Evolutionary conservation across 495 filamentous ascomycete species (phyloP).

Genomic region (Xylaria intraflava): DNA sequence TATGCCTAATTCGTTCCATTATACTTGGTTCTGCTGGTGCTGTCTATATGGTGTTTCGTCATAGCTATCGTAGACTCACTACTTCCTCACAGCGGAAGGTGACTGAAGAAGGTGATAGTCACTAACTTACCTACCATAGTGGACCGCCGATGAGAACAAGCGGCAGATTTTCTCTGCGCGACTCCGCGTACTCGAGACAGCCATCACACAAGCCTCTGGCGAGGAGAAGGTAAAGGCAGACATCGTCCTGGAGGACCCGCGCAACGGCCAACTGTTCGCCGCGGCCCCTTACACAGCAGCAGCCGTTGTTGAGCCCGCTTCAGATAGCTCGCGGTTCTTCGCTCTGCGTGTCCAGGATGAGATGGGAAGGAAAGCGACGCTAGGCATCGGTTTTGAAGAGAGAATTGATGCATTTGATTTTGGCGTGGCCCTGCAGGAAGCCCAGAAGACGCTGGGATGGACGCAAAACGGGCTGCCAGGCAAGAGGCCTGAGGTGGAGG

Average conservation of each 20-base stretch:
- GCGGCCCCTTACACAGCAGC: slow-evolving; percentile 62
- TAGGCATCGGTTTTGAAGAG: slow-evolving; percentile 85
- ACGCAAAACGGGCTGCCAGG: slow-evolving; percentile 14
- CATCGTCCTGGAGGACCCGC: slow-evolving; percentile 66
- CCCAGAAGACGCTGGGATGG: slow-evolving; percentile 49
- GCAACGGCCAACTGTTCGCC: slow-evolving; percentile 66
- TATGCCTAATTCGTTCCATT: neutral
- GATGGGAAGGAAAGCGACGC: slow-evolving; percentile 58
- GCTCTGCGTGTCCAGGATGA: slow-evolving; percentile 68
- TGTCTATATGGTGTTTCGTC: neutral
- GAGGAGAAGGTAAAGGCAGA: slow-evolving; percentile 58
- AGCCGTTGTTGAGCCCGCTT: slow-evolving; percentile 59
- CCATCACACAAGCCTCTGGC: slow-evolving; percentile 36
- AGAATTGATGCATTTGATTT: slow-evolving; percentile 77
- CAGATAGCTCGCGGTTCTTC: slow-evolving; percentile 73
- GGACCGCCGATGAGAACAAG: slow-evolving; percentile 62
- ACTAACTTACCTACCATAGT: slow-evolving; percentile 27
- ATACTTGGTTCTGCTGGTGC: neutral
- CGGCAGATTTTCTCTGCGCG: slow-evolving; percentile 77
- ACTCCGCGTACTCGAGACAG: slow-evolving; percentile 70
- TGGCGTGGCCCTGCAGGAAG: slow-evolving; percentile 69
- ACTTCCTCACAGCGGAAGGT: neutral
- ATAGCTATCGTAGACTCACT: neutral
- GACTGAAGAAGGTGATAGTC: neutral
- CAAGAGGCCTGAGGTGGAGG: slow-evolving; percentile 23